These are phyloP conservation scores for Emmonsiellopsis sp. DNA, from an alignment of 2,329 filamentous ascomycete species.

Conservation along the genomic window DNA sequence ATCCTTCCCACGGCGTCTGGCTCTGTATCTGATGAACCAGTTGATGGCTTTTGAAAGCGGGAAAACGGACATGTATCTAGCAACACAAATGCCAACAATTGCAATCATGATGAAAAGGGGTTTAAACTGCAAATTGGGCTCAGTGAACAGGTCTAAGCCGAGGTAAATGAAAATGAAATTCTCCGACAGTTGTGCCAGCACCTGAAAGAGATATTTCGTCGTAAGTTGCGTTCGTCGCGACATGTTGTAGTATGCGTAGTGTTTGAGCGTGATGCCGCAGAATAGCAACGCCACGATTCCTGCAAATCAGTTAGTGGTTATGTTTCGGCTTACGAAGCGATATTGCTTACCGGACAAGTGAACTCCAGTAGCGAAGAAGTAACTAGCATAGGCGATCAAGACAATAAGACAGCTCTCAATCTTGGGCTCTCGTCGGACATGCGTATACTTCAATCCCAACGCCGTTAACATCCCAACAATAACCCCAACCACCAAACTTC, in stretches of 20 bases:
- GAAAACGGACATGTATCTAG: slow-evolving; percentile 90
- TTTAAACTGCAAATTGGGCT: slow-evolving; percentile 78
- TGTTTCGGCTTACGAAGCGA: background rate
- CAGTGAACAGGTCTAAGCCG: slow-evolving; percentile 87
- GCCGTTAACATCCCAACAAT: slow-evolving; percentile 80
- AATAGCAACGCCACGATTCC: slow-evolving; percentile 94
- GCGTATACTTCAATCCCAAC: slow-evolving; percentile 85
- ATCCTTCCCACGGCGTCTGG: slow-evolving; percentile 64
- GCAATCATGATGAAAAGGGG: slow-evolving; percentile 92
- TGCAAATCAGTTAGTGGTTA: slow-evolving; percentile 27
- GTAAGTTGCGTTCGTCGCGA: slow-evolving; percentile 92
- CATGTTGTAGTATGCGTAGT: slow-evolving; percentile 99
- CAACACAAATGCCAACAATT: slow-evolving; percentile 80
- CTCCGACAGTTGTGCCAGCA: slow-evolving; percentile 88
- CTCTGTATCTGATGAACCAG: slow-evolving; percentile 80
- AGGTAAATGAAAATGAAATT: slow-evolving; percentile 99
- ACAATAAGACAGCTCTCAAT: slow-evolving; percentile 94
- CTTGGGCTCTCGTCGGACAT: slow-evolving; percentile 84
- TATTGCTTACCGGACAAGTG: slow-evolving; percentile 75
- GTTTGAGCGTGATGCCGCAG: slow-evolving; percentile 95
- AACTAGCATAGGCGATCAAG: slow-evolving; percentile 88
- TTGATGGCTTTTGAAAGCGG: slow-evolving; percentile 85
- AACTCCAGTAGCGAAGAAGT: slow-evolving; percentile 94
- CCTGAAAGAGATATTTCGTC: slow-evolving; percentile 94
- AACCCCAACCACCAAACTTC: slow-evolving; percentile 81